Conservation (phyloP, 202 grass and related monocot genomes). For the Saccharum hybrid region DNA sequence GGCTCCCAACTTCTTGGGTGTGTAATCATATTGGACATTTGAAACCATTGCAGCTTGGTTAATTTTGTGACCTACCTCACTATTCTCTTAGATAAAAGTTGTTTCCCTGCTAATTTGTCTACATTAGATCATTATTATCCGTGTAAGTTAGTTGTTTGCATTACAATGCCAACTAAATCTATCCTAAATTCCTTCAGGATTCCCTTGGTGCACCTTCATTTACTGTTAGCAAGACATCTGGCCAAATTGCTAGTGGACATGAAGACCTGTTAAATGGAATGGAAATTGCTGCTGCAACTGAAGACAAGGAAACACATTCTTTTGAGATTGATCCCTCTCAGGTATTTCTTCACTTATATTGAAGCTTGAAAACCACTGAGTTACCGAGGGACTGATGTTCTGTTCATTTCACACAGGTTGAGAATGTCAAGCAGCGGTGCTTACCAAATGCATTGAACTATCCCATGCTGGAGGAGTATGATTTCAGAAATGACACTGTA, state of each 20-base stretch:
- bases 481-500: slow-evolving; percentile 95
- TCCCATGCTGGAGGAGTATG: slow-evolving; percentile 95
- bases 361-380: slow-evolving; percentile 6
- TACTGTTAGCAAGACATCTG: slow-evolving; percentile 70
- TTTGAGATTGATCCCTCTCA: slow-evolving; percentile 85
- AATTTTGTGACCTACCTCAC: neutral
- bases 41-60: neutral
- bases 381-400: slow-evolving; percentile 25
- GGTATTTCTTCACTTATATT: slow-evolving; percentile 52
- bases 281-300: slow-evolving; percentile 79
- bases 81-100: neutral
- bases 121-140: neutral
- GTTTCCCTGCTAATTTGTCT: slow-evolving; percentile 27
- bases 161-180: neutral
- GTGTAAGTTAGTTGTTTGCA: neutral
- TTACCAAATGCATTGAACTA: slow-evolving; percentile 96
- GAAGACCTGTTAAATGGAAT: slow-evolving; percentile 76
- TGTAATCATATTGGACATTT: slow-evolving; percentile 19
- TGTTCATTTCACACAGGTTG: slow-evolving; percentile 63
- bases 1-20: neutral
- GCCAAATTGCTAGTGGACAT: slow-evolving; percentile 66
- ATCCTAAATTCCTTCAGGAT: slow-evolving; percentile 60
- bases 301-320: slow-evolving; percentile 92
- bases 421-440: slow-evolving; percentile 92
- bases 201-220: slow-evolving; percentile 60